Evolutionary conservation across 257 asterid genomes (phyloP).

Genomic region (Sherardia arvensis): DNA sequence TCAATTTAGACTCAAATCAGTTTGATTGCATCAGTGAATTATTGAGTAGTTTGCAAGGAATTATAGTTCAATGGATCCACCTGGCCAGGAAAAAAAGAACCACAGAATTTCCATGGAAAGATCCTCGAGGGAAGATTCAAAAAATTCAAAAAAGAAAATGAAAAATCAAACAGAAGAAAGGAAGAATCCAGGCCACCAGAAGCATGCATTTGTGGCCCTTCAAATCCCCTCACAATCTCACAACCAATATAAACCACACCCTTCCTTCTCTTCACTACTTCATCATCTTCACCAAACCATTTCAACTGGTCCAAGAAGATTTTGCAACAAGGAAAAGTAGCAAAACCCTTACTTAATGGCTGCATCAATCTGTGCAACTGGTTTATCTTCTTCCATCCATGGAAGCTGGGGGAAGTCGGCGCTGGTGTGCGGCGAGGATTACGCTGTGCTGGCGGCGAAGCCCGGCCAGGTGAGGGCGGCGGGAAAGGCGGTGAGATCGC

Average conservation of each 20-base stretch:
- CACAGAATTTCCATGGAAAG: constrained; percentile 14
- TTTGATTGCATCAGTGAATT: no score
- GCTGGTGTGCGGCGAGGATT: constrained; percentile 41
- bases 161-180: constrained; percentile 1
- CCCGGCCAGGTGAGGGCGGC: constrained; percentile 23
- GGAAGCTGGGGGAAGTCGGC: constrained; percentile 55
- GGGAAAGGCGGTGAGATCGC: constrained; percentile 37
- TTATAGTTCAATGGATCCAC: constrained; percentile 5
- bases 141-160: background rate
- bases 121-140: constrained; percentile 14
- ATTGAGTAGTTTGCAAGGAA: background rate
- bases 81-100: constrained; percentile 3
- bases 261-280: constrained; percentile 16
- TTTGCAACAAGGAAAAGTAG: background rate
- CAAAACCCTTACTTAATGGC: constrained; percentile 5
- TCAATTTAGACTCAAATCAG: no score
- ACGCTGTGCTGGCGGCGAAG: constrained; percentile 25
- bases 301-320: background rate
- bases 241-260: constrained; percentile 27
- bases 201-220: constrained; percentile 33
- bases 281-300: constrained; percentile 9
- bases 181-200: constrained; percentile 16
- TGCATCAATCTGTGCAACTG: background rate
- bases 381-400: constrained; percentile 33
- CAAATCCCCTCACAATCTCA: constrained; percentile 13